A percentile compares a stretch with the other conserved stretches of the same genome.
Conservation (phyloP, 306 rosid species). For the Delonix regia region DNA sequence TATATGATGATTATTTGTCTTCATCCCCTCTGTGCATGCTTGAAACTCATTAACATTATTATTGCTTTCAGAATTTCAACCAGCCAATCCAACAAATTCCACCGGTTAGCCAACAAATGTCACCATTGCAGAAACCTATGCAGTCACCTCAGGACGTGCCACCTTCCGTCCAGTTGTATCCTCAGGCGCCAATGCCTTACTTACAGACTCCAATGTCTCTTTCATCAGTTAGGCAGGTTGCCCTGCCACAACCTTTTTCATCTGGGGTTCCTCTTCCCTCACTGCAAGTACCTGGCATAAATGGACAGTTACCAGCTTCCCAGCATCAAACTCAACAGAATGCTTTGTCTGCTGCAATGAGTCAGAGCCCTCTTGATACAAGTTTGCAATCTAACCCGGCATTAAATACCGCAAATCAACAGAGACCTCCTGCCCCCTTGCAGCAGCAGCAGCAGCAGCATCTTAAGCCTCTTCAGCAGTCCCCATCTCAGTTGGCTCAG, state of each 20-base stretch:
- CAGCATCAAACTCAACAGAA: constrained; percentile 62
- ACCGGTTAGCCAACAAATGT: constrained; percentile 58
- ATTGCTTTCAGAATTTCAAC: constrained; percentile 59
- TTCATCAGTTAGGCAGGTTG: constrained; percentile 56
- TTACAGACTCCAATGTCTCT: constrained; percentile 48
- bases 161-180: constrained; percentile 56
- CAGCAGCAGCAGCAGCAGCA: constrained; percentile 52
- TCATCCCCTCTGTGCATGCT: constrained; percentile 23
- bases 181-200: constrained; percentile 60
- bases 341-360: constrained; percentile 48
- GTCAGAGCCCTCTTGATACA: constrained; percentile 54
- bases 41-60: constrained; percentile 22
- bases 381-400: constrained; percentile 49
- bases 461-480: constrained; percentile 65
- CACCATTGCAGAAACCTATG: constrained; percentile 63
- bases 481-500: constrained; percentile 91
- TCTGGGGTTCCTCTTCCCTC: constrained; percentile 60
- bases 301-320: constrained; percentile 59
- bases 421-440: constrained; percentile 49
- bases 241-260: constrained; percentile 59
- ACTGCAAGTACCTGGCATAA: constrained; percentile 54
- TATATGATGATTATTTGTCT: constrained; percentile 34
- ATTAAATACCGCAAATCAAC: constrained; percentile 50
- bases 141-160: constrained; percentile 75
- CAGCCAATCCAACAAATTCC: constrained; percentile 59